phyloP scores from a whole-genome alignment of 805 yeast genomes.

The Barnettozyma vustinii region DNA sequence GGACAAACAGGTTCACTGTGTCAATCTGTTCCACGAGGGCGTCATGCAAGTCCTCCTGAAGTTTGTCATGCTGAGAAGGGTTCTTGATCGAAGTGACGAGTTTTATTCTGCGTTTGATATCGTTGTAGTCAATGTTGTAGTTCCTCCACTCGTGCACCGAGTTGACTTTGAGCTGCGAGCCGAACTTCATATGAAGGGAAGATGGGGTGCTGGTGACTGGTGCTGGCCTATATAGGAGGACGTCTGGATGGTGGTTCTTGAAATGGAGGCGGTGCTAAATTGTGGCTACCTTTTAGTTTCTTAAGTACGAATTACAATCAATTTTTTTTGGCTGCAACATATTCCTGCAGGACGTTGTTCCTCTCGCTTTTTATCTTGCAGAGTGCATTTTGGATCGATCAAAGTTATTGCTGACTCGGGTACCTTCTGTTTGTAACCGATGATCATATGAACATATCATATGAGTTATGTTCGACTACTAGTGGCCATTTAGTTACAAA shows the following conservation, averaged over 20 bases:
- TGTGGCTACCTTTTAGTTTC: no score
- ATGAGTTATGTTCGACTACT: no score
- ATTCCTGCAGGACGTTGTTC: not conserved
- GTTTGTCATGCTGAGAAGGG: not conserved
- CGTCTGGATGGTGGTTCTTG: no score
- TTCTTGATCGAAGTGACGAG: constrained; percentile 32
- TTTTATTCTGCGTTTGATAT: constrained; percentile 61
- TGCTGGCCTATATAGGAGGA: no score
- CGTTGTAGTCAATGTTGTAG: constrained; percentile 80
- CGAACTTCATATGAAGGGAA: constrained; percentile 92
- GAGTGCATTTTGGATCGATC: not conserved
- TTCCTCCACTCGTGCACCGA: constrained; percentile 87
- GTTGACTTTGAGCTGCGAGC: constrained; percentile 63
- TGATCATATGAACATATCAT: no score
- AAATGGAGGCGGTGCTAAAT: no score
- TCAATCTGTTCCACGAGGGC: constrained; percentile 56
- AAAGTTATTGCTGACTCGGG: no score
- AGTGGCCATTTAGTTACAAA: no score
- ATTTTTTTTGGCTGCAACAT: not conserved
- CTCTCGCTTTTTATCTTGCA: not conserved
- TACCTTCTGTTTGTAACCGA: no score
- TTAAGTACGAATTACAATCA: no score
- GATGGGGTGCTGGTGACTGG: no score
- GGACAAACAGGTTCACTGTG: constrained; percentile 52
- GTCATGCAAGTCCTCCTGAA: constrained; percentile 31